Percentiles rank a stretch among this genome's conserved stretches.
Conservation (phyloP, 2,329 filamentous ascomycete species). For the Boeremia exigua region DNA sequence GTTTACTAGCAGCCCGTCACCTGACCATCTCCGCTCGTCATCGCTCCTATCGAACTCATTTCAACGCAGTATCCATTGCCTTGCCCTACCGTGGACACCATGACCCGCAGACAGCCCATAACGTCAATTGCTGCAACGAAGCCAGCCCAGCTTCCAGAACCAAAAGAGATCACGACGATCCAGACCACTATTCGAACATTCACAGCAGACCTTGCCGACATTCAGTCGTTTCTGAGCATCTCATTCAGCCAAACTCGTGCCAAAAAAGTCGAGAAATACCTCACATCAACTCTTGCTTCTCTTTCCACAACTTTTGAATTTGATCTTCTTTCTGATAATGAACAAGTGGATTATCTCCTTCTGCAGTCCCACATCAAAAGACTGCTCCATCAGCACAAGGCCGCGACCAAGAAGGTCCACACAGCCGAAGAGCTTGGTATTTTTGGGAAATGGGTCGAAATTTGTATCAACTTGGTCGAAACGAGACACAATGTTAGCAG, state of each 20-base stretch:
- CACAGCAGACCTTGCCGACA: conserved; percentile 5
- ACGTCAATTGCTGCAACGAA: neutral
- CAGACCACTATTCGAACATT: conserved; percentile 6
- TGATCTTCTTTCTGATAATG: neutral
- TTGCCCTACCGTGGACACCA: neutral
- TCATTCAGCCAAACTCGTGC: neutral
- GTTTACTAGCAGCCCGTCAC: no score
- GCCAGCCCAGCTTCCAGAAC: neutral
- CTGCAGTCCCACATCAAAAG: conserved; percentile 4
- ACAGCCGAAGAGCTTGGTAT: neutral
- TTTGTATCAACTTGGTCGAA: conserved; percentile 1
- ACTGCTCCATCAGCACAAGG: conserved; percentile 1
- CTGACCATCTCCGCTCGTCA: no score
- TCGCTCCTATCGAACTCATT: neutral
- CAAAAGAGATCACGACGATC: neutral
- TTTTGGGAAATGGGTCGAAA: conserved; percentile 1
- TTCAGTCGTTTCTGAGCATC: conserved; percentile 3
- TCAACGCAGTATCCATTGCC: neutral
- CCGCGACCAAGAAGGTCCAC: neutral
- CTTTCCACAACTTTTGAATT: neutral
- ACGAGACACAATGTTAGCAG: conserved; percentile 6
- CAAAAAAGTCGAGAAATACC: neutral
- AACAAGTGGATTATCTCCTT: conserved; percentile 6
- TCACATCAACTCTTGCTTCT: conserved; percentile 2
- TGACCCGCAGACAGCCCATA: neutral